Conservation (phyloP, 1,284 basidiomycete genomes). For the Leccinum variabile region DNA sequence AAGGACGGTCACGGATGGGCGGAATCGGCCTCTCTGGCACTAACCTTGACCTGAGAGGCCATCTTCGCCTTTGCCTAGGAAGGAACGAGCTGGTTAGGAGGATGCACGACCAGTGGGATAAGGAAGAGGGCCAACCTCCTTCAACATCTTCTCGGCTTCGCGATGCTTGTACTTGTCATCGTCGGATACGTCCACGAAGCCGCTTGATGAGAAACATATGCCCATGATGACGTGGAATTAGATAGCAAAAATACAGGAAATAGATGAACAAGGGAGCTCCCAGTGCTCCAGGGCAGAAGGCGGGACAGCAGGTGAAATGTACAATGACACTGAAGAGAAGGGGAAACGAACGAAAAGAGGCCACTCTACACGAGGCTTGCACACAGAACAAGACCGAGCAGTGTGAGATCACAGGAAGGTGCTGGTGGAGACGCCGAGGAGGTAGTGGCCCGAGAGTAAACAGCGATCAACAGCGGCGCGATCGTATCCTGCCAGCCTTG, state of each 20-base stretch:
- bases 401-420: conserved; percentile 9
- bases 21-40: conserved; percentile 1
- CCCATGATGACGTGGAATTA: conserved; percentile 54
- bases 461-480: conserved; percentile 21
- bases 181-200: conserved; percentile 54
- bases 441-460: conserved; percentile 8
- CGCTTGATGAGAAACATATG: conserved; percentile 67
- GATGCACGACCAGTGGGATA: neutral
- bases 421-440: neutral
- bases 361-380: conserved; percentile 20
- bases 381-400: conserved; percentile 19
- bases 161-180: conserved; percentile 62
- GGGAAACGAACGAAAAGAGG: neutral
- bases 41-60: conserved; percentile 77
- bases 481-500: conserved; percentile 5
- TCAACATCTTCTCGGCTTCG: conserved; percentile 66
- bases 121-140: conserved; percentile 48
- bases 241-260: conserved; percentile 8
- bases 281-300: conserved; percentile 12
- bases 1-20: neutral
- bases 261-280: conserved; percentile 14
- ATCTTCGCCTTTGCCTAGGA: conserved; percentile 65
- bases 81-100: neutral
- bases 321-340: conserved; percentile 1
- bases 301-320: neutral